Conservation (phyloP, 176 grass and related monocot genomes). For the Bromus sterilis region DNA sequence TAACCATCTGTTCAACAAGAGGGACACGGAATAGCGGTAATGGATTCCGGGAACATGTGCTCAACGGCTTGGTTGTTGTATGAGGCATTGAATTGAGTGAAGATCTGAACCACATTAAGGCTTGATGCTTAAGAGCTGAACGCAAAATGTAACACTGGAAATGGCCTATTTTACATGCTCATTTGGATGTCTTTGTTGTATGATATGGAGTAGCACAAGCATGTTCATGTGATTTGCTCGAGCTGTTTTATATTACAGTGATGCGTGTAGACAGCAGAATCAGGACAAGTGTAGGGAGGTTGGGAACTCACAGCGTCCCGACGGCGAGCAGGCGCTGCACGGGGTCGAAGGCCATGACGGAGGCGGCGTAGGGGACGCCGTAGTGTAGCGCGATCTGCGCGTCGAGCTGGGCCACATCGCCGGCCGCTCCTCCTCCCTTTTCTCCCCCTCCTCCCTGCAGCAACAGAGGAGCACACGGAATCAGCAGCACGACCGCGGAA, state of each 20-base stretch:
- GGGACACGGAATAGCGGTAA: not conserved
- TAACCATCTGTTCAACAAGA: not conserved
- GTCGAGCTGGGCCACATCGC: constrained; percentile 30
- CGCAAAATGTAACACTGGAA: not conserved
- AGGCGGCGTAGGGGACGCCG: constrained; percentile 76
- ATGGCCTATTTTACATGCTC: not conserved
- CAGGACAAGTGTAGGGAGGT: not conserved
- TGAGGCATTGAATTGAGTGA: not conserved
- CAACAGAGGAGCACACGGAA: not conserved
- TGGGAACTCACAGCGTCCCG: constrained; percentile 65
- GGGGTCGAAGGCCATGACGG: constrained; percentile 68
- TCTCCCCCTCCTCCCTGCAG: not conserved
- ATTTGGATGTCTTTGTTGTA: not conserved
- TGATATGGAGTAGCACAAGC: no score
- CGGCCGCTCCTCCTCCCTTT: not conserved
- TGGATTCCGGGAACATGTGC: not conserved
- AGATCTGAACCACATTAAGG: not conserved
- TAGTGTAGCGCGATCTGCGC: constrained; percentile 71
- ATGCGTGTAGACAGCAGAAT: not conserved
- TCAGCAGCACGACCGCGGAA: not conserved
- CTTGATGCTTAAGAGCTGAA: not conserved
- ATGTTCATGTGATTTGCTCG: no score
- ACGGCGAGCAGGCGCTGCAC: constrained; percentile 87
- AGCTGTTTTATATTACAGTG: not conserved
- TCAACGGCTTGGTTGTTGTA: not conserved